Evolutionary conservation across 768 basidiomycete genomes (phyloP).

Genomic region (Fibroporia radiculosa): DNA sequence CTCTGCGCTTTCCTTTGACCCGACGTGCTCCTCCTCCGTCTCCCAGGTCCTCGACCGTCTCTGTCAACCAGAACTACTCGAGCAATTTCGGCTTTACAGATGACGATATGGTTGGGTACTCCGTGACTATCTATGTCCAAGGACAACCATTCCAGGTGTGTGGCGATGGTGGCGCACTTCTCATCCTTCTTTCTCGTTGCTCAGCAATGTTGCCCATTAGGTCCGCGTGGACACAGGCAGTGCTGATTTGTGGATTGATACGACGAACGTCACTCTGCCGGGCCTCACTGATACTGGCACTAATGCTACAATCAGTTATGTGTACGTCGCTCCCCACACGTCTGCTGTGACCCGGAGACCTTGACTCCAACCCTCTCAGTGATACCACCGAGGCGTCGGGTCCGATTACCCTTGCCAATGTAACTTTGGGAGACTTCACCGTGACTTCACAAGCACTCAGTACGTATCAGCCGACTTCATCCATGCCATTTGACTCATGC

Average conservation of each 20-base stretch:
- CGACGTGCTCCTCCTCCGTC: background rate
- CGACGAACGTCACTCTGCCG: background rate
- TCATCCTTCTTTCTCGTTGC: no score
- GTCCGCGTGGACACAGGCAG: constrained; percentile 5
- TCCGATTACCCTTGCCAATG: background rate
- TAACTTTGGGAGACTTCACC: constrained; percentile 1
- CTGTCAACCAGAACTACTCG: background rate
- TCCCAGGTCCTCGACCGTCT: background rate
- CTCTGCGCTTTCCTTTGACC: background rate
- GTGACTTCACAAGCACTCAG: constrained; percentile 1
- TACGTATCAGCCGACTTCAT: background rate
- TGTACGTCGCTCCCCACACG: background rate
- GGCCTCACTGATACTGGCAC: background rate
- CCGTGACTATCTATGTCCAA: constrained; percentile 2
- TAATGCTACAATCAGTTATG: background rate
- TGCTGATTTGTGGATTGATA: constrained; percentile 4
- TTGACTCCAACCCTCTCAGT: background rate
- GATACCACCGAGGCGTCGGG: background rate
- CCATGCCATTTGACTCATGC: background rate
- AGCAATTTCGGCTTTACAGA: constrained; percentile 1
- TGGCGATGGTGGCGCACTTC: background rate
- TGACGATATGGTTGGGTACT: background rate
- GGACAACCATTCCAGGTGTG: constrained; percentile 3
- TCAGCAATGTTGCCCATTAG: background rate
- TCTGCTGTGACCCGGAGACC: background rate